Evolutionary conservation across 78 protist species (phyloP), one percentile per base, ranked within the genome.

Genomic region (Neovahlkampfia damariscottae): DNA sequence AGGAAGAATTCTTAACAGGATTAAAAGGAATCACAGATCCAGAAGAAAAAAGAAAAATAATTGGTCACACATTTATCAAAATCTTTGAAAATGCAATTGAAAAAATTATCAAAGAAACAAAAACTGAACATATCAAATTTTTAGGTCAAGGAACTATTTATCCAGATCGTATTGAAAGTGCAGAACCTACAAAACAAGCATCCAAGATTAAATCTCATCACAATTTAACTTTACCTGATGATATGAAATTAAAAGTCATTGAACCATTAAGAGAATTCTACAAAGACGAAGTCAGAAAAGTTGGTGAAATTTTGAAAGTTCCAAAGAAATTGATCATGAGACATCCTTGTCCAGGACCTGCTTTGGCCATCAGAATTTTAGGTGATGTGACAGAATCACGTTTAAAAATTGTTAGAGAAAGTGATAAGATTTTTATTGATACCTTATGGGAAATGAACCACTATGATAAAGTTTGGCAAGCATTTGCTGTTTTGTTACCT

Each of bases 301-400:
- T 95, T 3, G 98, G 98, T 7, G 38, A 38, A 30, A 32, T 29
- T 27, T 81, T 95, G 7, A 97, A 97, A 19, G 84, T 95, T 7
- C 84, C 95, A 6, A 74, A 86, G 6, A 77, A 74, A 0, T 81
- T 95, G 38, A 94, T 95, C 30, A 80, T 85, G 93, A 77, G 98
- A 0, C 98, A 95, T 78, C 98, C 98, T 8, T 95, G 93, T 87
- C 98, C 98, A 0, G 98, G 98, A 0, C 98, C 98, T 5, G 98
- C 97, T 36, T 82, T 95, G 2, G 96, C 96, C 8, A 87, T 94
- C 70, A 92, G 98, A 38, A 82, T 87, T 34, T 41, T 94, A 34
- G 88, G 98, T 81, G 38, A 93, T 0, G 84, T 70, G 19, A 19
- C 19, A 28, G 19, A 69, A 19, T 19, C 19, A 69, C 19, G 19